Evolutionary conservation across 2,329 filamentous ascomycete genomes (phyloP).

Genomic region (Sordariomycetes sp.): DNA sequence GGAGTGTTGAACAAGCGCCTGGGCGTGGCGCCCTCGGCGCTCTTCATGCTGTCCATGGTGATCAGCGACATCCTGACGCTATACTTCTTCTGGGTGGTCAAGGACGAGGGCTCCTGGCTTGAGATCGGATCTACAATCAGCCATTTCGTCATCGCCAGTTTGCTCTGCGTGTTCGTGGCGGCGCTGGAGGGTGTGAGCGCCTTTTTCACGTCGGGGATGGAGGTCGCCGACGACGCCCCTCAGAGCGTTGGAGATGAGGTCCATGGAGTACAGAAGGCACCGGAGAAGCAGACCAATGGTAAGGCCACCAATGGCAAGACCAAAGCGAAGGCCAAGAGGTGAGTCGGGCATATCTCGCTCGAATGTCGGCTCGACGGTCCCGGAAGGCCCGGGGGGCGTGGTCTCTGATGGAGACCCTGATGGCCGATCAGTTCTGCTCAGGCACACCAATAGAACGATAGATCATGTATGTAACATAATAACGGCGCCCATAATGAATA

Average conservation of each 20-base stretch:
- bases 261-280: background rate
- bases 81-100: conserved; percentile 96
- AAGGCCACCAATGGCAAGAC: background rate
- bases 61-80: conserved; percentile 85
- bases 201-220: conserved; percentile 69
- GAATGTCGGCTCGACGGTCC: too few relatives aligned
- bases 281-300: background rate
- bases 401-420: background rate
- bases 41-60: conserved; percentile 93
- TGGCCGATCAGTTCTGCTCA: background rate
- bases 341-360: background rate
- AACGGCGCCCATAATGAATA: background rate
- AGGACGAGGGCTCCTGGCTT: conserved; percentile 92
- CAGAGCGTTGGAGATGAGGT: conserved; percentile 13
- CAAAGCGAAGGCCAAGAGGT: background rate
- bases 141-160: conserved; percentile 87
- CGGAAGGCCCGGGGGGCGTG: too few relatives aligned
- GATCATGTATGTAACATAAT: background rate
- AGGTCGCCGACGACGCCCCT: conserved; percentile 36
- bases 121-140: conserved; percentile 96
- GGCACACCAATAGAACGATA: background rate
- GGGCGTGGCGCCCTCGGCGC: conserved; percentile 72
- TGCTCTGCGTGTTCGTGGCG: conserved; percentile 84
- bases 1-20: conserved; percentile 81
- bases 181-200: conserved; percentile 78